Conservation (phyloP, 768 basidiomycete species). For the Sporobolomyces pararoseus region DNA sequence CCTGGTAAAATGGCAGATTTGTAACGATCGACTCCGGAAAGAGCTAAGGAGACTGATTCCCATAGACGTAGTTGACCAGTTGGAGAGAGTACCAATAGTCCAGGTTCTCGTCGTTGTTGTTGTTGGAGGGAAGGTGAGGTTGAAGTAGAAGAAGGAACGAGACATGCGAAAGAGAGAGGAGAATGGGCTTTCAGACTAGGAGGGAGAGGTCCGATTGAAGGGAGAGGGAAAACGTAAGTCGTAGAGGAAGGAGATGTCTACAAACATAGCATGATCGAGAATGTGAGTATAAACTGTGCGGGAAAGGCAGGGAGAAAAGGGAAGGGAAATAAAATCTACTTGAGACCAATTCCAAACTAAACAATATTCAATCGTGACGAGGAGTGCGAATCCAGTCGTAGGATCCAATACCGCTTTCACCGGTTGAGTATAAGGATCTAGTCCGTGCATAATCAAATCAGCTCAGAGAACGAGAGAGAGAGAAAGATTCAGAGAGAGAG, state of each 20-base stretch:
- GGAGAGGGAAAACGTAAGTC: conserved; percentile 48
- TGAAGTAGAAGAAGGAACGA: conserved; percentile 44
- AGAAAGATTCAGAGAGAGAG: background rate
- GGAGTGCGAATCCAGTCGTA: conserved; percentile 47
- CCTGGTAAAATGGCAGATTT: conserved; percentile 36
- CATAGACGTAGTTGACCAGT: conserved; percentile 75
- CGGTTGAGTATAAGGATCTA: conserved; percentile 33
- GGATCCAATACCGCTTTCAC: conserved; percentile 42
- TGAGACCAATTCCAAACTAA: conserved; percentile 49
- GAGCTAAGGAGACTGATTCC: conserved; percentile 62
- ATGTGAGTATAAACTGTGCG: too few relatives aligned
- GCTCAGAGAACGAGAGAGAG: background rate
- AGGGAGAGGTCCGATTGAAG: conserved; percentile 36
- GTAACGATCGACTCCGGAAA: conserved; percentile 49
- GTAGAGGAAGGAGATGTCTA: conserved; percentile 47
- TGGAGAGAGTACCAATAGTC: conserved; percentile 70
- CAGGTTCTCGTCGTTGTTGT: conserved; percentile 64
- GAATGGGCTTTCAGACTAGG: conserved; percentile 36
- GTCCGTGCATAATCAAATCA: too few relatives aligned
- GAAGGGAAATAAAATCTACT: too few relatives aligned
- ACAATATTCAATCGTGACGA: conserved; percentile 43
- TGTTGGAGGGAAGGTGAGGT: conserved; percentile 47
- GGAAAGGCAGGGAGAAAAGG: background rate
- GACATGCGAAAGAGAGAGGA: conserved; percentile 47
- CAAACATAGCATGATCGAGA: background rate